phyloP scores from a whole-genome alignment of 495 filamentous ascomycete genomes.

The Penicillium mononematosum region DNA sequence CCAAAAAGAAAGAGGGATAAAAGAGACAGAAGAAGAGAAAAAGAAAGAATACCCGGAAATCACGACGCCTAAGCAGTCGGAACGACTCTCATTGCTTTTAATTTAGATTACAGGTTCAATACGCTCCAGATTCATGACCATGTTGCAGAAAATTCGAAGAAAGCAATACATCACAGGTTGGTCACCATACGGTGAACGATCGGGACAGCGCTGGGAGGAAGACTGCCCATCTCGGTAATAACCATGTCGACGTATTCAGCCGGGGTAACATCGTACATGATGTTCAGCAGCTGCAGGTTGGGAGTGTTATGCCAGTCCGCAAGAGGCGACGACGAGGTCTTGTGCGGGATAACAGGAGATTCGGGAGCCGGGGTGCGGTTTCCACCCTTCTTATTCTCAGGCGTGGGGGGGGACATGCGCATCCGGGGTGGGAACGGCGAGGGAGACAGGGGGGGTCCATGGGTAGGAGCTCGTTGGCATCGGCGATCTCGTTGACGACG shows the following conservation, averaged over 20 bases:
- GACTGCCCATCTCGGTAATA: constrained; percentile 84
- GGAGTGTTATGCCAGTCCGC: constrained; percentile 59
- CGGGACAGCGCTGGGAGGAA: constrained; percentile 79
- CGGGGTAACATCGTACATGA: constrained; percentile 95
- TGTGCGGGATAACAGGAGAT: constrained; percentile 19
- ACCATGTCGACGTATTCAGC: constrained; percentile 84
- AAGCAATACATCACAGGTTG: constrained; percentile 32
- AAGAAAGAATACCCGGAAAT: not conserved
- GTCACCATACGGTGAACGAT: constrained; percentile 52
- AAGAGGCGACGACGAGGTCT: constrained; percentile 38
- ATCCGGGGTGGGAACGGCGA: constrained; percentile 33
- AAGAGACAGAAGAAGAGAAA: not conserved
- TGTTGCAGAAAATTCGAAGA: not conserved
- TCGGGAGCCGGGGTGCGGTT: constrained; percentile 33
- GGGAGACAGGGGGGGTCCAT: constrained; percentile 30
- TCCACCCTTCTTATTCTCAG: constrained; percentile 38
- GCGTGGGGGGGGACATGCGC: constrained; percentile 23
- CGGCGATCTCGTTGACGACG: constrained; percentile 86
- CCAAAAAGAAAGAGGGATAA: not conserved
- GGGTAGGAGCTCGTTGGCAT: constrained; percentile 59
- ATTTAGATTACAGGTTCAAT: constrained; percentile 1
- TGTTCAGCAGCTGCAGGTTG: constrained; percentile 70
- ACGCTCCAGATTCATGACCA: constrained; percentile 1
- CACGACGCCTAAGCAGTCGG: not conserved
- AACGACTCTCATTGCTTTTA: not conserved